Evolutionary conservation across 495 filamentous ascomycete genomes (phyloP).

Genomic region (Lophiostoma macrostomum): DNA sequence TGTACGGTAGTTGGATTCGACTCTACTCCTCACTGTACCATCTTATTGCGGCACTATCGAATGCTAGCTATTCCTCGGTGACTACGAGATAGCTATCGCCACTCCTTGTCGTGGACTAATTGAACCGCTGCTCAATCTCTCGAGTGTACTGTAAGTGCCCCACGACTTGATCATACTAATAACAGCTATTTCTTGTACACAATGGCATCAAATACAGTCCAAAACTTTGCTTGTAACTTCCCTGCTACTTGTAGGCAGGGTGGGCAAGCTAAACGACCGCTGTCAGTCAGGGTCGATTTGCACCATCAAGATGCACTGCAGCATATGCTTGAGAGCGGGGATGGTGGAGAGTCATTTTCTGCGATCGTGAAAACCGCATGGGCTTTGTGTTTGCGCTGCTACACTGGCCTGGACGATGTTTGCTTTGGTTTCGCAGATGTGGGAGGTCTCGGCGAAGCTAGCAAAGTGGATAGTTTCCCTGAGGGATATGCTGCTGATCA

Average conservation of each 20-base stretch:
- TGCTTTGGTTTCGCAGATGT: constrained; percentile 56
- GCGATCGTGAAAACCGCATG: constrained; percentile 53
- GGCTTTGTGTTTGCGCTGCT: constrained; percentile 51
- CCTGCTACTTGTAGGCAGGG: neutral
- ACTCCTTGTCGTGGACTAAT: too few species aligned
- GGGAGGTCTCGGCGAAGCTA: constrained; percentile 46
- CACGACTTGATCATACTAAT: too few species aligned
- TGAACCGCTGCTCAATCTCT: too few species aligned
- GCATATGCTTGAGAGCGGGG: constrained; percentile 22
- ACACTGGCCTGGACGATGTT: constrained; percentile 49
- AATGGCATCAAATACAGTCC: constrained; percentile 7
- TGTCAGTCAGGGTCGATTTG: constrained; percentile 20
- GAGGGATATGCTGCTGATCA: neutral
- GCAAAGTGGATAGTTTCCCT: constrained; percentile 40
- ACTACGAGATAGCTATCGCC: too few species aligned
- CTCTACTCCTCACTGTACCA: too few species aligned
- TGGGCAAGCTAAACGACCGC: constrained; percentile 4
- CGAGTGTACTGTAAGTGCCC: too few species aligned
- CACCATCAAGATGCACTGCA: constrained; percentile 9
- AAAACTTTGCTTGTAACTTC: constrained; percentile 13
- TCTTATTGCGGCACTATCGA: too few species aligned
- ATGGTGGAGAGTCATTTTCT: constrained; percentile 46
- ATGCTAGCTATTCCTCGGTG: too few species aligned
- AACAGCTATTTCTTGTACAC: neutral
- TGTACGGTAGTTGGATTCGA: too few species aligned